Percentiles rank a stretch among this genome's conserved stretches.
Evolutionary conservation across 441 rosid genomes (phyloP).

Genomic region (Aleurites moluccanus): DNA sequence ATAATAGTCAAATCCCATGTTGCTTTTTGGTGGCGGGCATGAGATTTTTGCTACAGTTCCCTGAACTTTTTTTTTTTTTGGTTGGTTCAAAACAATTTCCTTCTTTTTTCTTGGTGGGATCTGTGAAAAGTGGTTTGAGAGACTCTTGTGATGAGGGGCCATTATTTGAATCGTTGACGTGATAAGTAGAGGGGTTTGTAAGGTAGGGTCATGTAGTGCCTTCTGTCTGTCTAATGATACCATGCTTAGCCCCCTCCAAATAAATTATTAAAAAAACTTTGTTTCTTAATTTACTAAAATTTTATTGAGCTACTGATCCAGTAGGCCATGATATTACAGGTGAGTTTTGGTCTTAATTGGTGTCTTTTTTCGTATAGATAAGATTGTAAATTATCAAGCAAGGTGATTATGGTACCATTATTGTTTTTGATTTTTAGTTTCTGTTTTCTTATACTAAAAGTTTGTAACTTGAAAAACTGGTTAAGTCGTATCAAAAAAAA

Average conservation of each 20-base stretch:
- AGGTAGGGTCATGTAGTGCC: constrained; percentile 22
- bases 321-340: too few relatives aligned
- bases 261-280: neutral
- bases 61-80: neutral
- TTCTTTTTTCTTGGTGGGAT: constrained; percentile 27
- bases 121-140: constrained; percentile 30
- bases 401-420: too few relatives aligned
- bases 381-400: too few relatives aligned
- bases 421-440: too few relatives aligned
- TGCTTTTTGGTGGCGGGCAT: constrained; percentile 8
- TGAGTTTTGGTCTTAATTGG: too few relatives aligned
- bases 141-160: constrained; percentile 31
- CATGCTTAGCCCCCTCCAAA: neutral
- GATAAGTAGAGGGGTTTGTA: constrained; percentile 18
- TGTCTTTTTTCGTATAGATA: too few relatives aligned
- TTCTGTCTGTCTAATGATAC: neutral
- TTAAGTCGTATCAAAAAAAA: too few relatives aligned
- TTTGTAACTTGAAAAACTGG: too few relatives aligned
- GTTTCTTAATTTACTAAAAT: neutral
- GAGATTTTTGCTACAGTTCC: neutral
- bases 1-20: constrained; percentile 25
- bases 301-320: neutral
- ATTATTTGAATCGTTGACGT: constrained; percentile 27
- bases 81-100: neutral
- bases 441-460: too few relatives aligned